phyloP scores from a whole-genome alignment of 1,284 basidiomycete genomes.

The Sporisorium sorghi region DNA sequence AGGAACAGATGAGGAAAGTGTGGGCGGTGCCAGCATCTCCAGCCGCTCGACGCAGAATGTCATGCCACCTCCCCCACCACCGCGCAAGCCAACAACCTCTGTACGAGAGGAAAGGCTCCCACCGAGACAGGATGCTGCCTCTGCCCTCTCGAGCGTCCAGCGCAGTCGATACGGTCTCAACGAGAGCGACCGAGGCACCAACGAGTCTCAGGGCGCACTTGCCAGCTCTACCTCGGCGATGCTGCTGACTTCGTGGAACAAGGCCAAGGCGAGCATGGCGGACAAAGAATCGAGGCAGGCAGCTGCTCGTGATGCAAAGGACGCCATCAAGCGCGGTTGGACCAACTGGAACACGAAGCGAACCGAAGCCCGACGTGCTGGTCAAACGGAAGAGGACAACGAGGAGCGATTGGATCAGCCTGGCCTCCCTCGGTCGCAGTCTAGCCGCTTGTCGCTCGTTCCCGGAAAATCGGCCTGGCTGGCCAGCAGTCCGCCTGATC shows the following conservation, averaged over 20 bases:
- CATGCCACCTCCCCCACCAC: conserved; percentile 36
- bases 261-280: conserved; percentile 64
- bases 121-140: conserved; percentile 33
- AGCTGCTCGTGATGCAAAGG: conserved; percentile 63
- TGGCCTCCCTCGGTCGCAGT: conserved; percentile 33
- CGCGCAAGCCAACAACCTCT: conserved; percentile 18
- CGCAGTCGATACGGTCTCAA: conserved; percentile 39
- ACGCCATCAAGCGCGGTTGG: conserved; percentile 66
- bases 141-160: conserved; percentile 40
- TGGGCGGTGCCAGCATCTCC: not conserved
- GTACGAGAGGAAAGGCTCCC: conserved; percentile 7
- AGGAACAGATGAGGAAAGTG: not conserved
- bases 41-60: conserved; percentile 5
- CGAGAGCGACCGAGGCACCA: conserved; percentile 16
- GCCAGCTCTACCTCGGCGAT: conserved; percentile 28
- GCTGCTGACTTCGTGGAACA: conserved; percentile 58
- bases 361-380: conserved; percentile 27
- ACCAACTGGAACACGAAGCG: conserved; percentile 61
- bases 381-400: conserved; percentile 10
- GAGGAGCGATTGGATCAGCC: conserved; percentile 15
- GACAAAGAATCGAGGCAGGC: conserved; percentile 64
- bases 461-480: conserved; percentile 49
- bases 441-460: conserved; percentile 40
- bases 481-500: conserved; percentile 51
- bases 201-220: conserved; percentile 12